Conservation (phyloP, 2,329 filamentous ascomycete genomes). For the Trichoderma endophyticum region DNA sequence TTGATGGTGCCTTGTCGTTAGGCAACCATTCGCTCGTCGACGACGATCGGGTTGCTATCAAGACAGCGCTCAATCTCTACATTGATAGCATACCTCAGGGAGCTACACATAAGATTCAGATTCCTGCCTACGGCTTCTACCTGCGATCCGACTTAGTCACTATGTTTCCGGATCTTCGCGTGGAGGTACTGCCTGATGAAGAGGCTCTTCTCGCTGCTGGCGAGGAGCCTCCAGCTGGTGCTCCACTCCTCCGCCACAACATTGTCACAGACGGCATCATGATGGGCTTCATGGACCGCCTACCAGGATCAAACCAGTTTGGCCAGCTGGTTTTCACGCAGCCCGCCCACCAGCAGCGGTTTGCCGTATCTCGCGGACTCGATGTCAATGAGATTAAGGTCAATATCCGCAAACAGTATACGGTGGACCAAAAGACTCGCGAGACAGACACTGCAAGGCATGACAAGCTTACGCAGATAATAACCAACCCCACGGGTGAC, state of each 20-base stretch:
- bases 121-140: not conserved
- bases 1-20: not conserved
- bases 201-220: not conserved
- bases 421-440: not conserved
- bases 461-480: not conserved
- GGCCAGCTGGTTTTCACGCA: not conserved
- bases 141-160: not conserved
- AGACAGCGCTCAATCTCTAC: not conserved
- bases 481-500: not conserved
- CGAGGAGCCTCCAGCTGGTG: not conserved
- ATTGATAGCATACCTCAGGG: not conserved
- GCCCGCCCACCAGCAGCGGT: not conserved
- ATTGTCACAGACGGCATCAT: not conserved
- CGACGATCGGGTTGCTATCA: not conserved
- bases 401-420: not conserved
- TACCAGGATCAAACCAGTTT: not conserved
- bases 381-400: not conserved
- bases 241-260: not conserved
- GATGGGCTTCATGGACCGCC: not conserved
- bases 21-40: not conserved
- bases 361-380: not conserved
- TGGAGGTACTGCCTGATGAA: not conserved
- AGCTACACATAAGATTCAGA: not conserved
- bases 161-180: not conserved
- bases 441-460: not conserved